Evolutionary conservation across 2,329 filamentous ascomycete genomes (phyloP).

Genomic region (Daldinia sp.): DNA sequence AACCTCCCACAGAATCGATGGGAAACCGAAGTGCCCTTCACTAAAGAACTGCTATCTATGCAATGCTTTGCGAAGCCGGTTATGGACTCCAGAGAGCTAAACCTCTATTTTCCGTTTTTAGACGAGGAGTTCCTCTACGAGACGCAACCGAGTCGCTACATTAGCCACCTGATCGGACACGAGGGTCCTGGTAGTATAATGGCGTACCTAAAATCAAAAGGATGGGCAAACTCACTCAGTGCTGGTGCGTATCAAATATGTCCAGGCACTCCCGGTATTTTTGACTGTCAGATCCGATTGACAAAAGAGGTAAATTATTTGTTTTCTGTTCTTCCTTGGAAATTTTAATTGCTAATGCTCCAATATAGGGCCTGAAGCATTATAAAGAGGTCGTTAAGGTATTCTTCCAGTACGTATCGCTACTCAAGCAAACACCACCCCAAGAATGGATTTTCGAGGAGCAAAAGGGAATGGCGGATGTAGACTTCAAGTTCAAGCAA

Average conservation of each 20-base stretch:
- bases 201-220: slow-evolving; percentile 88
- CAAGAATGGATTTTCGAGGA: slow-evolving; percentile 96
- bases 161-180: slow-evolving; percentile 90
- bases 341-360: slow-evolving; percentile 16
- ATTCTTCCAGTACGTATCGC: slow-evolving; percentile 90
- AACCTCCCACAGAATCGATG: slow-evolving; percentile 73
- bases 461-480: slow-evolving; percentile 88
- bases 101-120: slow-evolving; percentile 84
- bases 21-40: slow-evolving; percentile 64
- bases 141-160: slow-evolving; percentile 84
- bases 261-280: slow-evolving; percentile 80
- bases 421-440: slow-evolving; percentile 83
- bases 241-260: slow-evolving; percentile 82
- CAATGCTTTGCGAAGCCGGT: slow-evolving; percentile 92
- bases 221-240: slow-evolving; percentile 87
- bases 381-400: slow-evolving; percentile 86
- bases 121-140: slow-evolving; percentile 86
- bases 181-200: slow-evolving; percentile 94
- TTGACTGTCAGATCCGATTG: slow-evolving; percentile 81
- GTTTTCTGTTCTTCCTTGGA: background rate
- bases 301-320: slow-evolving; percentile 76
- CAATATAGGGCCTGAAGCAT: slow-evolving; percentile 72
- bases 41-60: slow-evolving; percentile 65
- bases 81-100: slow-evolving; percentile 84
- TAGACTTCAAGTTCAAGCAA: slow-evolving; percentile 95